Conservation (phyloP, 345 rosid species). For the Stellera chamaejasme region DNA sequence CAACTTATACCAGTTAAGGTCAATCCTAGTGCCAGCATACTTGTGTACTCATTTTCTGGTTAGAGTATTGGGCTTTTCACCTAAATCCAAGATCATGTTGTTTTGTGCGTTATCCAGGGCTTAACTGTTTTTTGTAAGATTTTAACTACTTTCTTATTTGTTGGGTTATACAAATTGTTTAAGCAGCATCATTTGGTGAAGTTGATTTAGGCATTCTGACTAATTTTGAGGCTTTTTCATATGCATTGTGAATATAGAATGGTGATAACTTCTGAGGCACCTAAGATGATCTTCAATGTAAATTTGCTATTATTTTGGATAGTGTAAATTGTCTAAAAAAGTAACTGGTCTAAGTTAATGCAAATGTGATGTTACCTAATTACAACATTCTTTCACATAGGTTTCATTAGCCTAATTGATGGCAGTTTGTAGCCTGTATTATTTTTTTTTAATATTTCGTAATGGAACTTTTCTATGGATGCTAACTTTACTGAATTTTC, state of each 20-base stretch:
- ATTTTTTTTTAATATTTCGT: no score
- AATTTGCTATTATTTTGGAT: neutral
- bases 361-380: neutral
- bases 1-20: conserved; percentile 44
- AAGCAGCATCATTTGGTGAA: no score
- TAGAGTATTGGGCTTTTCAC: neutral
- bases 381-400: neutral
- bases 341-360: conserved; percentile 1
- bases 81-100: no score
- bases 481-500: neutral
- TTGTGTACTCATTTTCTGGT: conserved; percentile 5
- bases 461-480: neutral
- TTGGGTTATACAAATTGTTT: no score
- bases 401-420: neutral
- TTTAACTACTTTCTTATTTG: no score
- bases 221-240: neutral
- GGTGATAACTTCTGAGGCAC: neutral
- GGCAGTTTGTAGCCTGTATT: no score
- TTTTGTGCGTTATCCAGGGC: no score
- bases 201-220: neutral
- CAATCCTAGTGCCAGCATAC: conserved; percentile 13
- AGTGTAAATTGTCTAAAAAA: neutral
- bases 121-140: no score
- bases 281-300: conserved; percentile 6
- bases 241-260: conserved; percentile 1